phyloP scores from a whole-genome alignment of 108 stramenopile genomes.

The Cyclotella choctawhatcheeana region DNA sequence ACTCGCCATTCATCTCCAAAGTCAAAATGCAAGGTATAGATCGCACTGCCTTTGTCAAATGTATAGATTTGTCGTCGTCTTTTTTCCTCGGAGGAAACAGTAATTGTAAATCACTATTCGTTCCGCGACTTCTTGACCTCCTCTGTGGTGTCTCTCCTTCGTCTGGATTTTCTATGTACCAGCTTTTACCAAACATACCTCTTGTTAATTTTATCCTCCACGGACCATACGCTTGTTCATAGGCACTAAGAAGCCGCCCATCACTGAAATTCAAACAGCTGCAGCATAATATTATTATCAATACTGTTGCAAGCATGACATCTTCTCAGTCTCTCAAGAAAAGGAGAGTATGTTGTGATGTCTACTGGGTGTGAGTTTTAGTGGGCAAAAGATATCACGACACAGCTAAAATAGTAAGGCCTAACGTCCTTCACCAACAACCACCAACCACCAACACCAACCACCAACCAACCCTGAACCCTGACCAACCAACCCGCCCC shows the following conservation, averaged over 20 bases:
- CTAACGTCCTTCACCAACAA: too few species aligned
- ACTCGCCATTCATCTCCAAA: constrained; percentile 45
- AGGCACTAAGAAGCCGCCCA: constrained; percentile 40
- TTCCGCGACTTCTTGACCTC: not conserved
- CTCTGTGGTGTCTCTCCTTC: not conserved
- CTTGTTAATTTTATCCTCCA: constrained; percentile 36
- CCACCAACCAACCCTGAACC: too few species aligned
- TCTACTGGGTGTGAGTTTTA: too few species aligned
- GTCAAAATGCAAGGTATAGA: constrained; percentile 39
- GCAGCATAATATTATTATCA: too few species aligned
- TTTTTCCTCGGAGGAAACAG: constrained; percentile 25
- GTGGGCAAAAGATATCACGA: too few species aligned
- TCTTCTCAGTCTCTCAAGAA: too few species aligned
- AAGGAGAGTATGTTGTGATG: too few species aligned
- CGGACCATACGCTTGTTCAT: constrained; percentile 45
- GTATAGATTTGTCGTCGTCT: not conserved
- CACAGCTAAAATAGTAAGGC: too few species aligned
- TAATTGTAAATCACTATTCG: constrained; percentile 33
- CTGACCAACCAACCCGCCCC: too few species aligned
- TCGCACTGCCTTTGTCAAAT: constrained; percentile 20
- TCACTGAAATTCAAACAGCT: not conserved
- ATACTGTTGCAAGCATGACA: too few species aligned
- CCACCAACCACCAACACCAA: too few species aligned
- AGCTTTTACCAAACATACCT: constrained; percentile 33
- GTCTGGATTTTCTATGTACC: constrained; percentile 26